These are phyloP conservation scores for Flueggea neowawraea DNA, from an alignment of 441 rosid genomes.

Conservation along the genomic window DNA sequence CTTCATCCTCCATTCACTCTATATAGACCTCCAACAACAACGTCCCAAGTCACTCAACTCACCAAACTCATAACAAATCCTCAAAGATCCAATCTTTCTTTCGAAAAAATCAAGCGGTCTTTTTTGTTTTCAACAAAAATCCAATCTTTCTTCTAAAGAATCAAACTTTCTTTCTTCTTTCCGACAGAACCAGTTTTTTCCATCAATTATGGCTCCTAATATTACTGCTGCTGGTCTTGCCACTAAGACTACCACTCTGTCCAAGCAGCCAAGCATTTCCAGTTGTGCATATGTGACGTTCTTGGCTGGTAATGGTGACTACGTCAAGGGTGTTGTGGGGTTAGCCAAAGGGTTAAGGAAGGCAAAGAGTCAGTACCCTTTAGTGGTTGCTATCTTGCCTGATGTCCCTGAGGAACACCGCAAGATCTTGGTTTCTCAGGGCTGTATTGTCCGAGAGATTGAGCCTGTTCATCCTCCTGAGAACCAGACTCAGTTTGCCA, in stretches of 20 bases:
- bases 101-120: too few species aligned
- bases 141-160: too few species aligned
- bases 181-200: too few species aligned
- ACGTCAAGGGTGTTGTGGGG: conserved; percentile 81
- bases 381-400: conserved; percentile 72
- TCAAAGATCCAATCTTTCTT: too few species aligned
- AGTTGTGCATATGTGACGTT: conserved; percentile 68
- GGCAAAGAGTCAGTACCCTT: conserved; percentile 57
- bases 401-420: conserved; percentile 84
- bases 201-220: conserved; percentile 35
- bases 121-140: too few species aligned
- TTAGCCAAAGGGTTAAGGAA: conserved; percentile 85
- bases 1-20: too few species aligned
- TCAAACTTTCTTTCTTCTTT: too few species aligned
- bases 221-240: conserved; percentile 2
- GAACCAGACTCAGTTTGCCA: conserved; percentile 77
- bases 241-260: conserved; percentile 5
- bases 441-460: conserved; percentile 69
- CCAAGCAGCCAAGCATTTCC: conserved; percentile 23
- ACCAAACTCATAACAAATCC: too few species aligned
- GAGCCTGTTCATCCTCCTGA: conserved; percentile 74
- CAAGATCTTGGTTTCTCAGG: conserved; percentile 50
- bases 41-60: too few species aligned
- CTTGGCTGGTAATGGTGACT: conserved; percentile 77
- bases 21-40: too few species aligned